Evolutionary conservation across 2,329 filamentous ascomycete species (phyloP), one percentile per base, ranked within the genome.

Genomic region (Scedosporium aurantiacum): DNA sequence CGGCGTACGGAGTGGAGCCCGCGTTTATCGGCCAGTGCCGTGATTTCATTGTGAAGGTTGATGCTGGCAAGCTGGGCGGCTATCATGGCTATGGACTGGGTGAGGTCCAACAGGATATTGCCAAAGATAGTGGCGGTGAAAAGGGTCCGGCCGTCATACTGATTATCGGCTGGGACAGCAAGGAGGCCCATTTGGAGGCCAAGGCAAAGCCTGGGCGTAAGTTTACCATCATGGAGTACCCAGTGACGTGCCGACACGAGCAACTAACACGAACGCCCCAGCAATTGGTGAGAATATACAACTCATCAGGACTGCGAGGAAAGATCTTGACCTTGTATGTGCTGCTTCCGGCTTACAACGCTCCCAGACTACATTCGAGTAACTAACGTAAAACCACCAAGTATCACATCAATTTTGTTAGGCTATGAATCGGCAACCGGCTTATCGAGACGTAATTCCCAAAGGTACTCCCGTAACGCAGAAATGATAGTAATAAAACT

Each of bases 161-260:
- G 63, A 62, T 76, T 25, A 63, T 76, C 43, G 74, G 74, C 4
- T 76, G 74, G 74, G 73, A 76, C 18, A 73, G 70, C 63, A 73
- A 69, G 63, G 72, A 73, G 45, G 74, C 70, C 21, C 74, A 76
- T 64, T 47, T 73, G 37, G 67, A 61, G 8, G 66, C 66, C 57
- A 67, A 67, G 61, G 64, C 65, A n/a, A 62, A 63, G 52, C 60
- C 66, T 10, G 67, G 67, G 58, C 63, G 67, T 66, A 55, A 64
- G 65, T 65, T 50, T 16, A n/a, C 14, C 45, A 18, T 28, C 27
- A 60, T 43, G 40, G 37, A 57, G 28, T n/a, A 21, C 16, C 18
- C 2, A 50, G 23, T 21, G 25, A 28, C 37, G 28, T 60, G 10
- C 10, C 3, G 18, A 58, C 2, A 18, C 12, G 4, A 56, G 57